Evolutionary conservation across 2,329 filamentous ascomycete species (phyloP).

Genomic region (Fusarium austroafricanum): DNA sequence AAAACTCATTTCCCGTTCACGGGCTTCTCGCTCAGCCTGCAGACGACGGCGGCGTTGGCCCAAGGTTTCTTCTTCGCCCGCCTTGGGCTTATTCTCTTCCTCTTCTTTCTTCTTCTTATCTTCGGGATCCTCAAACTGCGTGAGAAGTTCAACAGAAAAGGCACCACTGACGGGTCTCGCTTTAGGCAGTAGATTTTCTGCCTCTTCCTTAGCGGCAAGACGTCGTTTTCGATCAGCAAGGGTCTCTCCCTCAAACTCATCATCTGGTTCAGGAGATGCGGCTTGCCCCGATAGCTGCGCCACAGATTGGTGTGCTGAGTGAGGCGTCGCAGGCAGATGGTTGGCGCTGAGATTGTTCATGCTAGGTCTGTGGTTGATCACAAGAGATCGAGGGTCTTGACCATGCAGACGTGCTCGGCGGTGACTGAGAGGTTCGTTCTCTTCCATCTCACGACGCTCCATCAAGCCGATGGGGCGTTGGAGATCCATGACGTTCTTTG

Average conservation of each 20-base stretch:
- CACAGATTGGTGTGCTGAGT: conserved; percentile 40
- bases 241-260: conserved; percentile 72
- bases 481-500: conserved; percentile 63
- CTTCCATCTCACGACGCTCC: conserved; percentile 86
- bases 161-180: conserved; percentile 71
- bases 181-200: conserved; percentile 59
- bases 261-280: conserved; percentile 58
- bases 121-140: conserved; percentile 68
- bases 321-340: conserved; percentile 35
- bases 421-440: conserved; percentile 87
- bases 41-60: conserved; percentile 80
- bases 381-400: conserved; percentile 60
- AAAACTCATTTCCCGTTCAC: conserved; percentile 65
- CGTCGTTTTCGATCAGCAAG: conserved; percentile 73
- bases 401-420: conserved; percentile 81
- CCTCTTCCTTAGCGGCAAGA: conserved; percentile 68
- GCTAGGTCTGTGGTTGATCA: conserved; percentile 54
- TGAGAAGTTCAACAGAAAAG: conserved; percentile 77
- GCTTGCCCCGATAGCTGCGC: conserved; percentile 19
- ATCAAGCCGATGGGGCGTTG: conserved; percentile 78
- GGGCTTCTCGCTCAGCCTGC: conserved; percentile 75
- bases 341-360: conserved; percentile 55
- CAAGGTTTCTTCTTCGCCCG: conserved; percentile 76
- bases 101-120: conserved; percentile 55
- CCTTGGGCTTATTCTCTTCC: conserved; percentile 50